phyloP scores from a whole-genome alignment of 768 basidiomycete genomes.

The Gloeostereum incarnatum region DNA sequence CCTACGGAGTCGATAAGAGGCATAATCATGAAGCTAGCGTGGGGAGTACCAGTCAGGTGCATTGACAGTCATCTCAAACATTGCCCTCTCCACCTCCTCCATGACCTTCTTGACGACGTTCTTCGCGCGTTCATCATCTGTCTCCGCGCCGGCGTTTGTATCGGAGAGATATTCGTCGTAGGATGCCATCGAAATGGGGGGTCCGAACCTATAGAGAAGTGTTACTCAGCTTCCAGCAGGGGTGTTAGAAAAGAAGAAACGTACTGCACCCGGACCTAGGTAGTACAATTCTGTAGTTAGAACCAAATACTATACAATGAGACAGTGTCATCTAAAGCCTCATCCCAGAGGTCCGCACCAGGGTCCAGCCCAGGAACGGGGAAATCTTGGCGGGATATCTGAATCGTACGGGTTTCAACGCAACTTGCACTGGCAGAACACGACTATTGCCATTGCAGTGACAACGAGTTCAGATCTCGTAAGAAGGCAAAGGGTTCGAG shows the following conservation, averaged over 20 bases:
- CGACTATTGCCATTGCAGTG: no score
- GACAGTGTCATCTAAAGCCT: no score
- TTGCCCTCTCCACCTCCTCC: conserved; percentile 32
- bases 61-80: conserved; percentile 51
- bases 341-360: no score
- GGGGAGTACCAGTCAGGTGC: conserved; percentile 45
- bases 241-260: conserved; percentile 20
- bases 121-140: conserved; percentile 27
- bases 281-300: no score
- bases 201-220: conserved; percentile 34
- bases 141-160: conserved; percentile 23
- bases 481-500: no score
- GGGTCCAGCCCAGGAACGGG: no score
- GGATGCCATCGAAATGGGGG: conserved; percentile 38
- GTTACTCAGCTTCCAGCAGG: background rate
- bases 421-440: no score
- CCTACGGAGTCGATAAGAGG: conserved; percentile 23
- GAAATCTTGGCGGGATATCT: no score
- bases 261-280: conserved; percentile 14
- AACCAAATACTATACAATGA: no score
- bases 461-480: no score
- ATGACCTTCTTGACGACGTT: conserved; percentile 51
- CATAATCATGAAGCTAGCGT: background rate
- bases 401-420: no score
- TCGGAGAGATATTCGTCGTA: conserved; percentile 30